Evolutionary conservation across 768 basidiomycete species (phyloP).

Genomic region (Baorangia bicolor): DNA sequence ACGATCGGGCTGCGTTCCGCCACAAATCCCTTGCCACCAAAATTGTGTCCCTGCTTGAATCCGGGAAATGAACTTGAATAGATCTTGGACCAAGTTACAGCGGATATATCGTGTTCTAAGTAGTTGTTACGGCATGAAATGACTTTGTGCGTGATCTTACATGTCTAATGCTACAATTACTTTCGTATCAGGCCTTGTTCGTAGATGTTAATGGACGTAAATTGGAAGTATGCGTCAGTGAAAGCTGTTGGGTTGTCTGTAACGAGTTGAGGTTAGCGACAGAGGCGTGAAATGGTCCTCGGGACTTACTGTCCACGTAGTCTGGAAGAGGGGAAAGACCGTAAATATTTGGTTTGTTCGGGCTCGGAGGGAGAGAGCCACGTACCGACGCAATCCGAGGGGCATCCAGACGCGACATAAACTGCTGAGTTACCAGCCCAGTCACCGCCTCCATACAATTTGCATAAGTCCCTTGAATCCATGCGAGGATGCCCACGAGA

Average conservation of each 20-base stretch:
- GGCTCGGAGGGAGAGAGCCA: neutral
- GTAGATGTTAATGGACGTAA: constrained; percentile 40
- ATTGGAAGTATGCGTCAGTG: constrained; percentile 41
- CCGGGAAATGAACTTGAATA: no score
- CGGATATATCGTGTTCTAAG: no score
- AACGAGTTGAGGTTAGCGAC: neutral
- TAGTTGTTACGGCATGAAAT: neutral
- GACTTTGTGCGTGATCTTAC: neutral
- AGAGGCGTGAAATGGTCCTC: neutral
- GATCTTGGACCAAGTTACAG: no score
- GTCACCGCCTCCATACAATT: constrained; percentile 23
- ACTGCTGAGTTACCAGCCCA: constrained; percentile 29
- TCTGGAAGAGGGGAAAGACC: constrained; percentile 7
- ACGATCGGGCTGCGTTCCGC: neutral
- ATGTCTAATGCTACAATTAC: neutral
- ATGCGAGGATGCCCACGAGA: no score
- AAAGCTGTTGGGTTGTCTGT: constrained; percentile 41
- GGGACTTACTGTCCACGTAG: constrained; percentile 27
- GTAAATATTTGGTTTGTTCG: neutral
- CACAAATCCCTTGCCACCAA: neutral
- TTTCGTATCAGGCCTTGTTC: neutral
- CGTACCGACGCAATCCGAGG: constrained; percentile 31
- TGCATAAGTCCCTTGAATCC: neutral
- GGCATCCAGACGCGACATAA: constrained; percentile 32
- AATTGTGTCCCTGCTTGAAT: neutral